Base-by-base conservation (phyloP, 1,139 yeast species). In the Pichia kudriavzevii region DNA sequence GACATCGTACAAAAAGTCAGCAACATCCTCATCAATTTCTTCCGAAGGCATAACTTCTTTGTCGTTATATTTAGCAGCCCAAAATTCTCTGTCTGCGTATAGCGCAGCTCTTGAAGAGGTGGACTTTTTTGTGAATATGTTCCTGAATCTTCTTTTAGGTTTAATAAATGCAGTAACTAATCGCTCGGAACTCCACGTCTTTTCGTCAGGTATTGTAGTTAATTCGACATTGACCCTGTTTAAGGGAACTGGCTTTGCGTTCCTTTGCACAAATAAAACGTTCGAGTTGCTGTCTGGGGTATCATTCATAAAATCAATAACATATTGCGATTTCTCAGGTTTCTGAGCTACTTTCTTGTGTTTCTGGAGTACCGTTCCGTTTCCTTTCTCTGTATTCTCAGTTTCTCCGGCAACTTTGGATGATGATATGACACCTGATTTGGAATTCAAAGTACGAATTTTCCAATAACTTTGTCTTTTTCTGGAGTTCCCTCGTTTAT, bases 121-220 rank as follows among this genome's bases (percentile, higher is more conserved):
- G 12, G 40, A 28, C 11, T 43, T 33, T 3, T 37, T 40, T 5
- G 16, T 25, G 21, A 40, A 41, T 9, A 41, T 34, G 11, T 34
- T 35, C 10, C 33, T 27, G 5, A 39, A 41, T 9, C 31, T 39
- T n/a, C 45, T 23, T 11, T 42, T 42, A 7, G 94, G 93, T 53
- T 82, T 83, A 35, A 79, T 61, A 52, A 85, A 83, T 21, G 84
- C 62, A 41, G 71, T 72, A 12, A 83, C 72, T 36, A 88, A 67
- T 43, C 75, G 69, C 31, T 73, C 72, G 1, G 95, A 78, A 11
- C 79, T 71, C 56, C 82, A 85, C 44, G 73, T 78, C 40, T 73
- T 69, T 55, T 85, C 95, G 47, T 72, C 81, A 0, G 95, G 95
- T 13, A 88, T 58, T 24, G 75, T 59, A 43, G 75, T 66, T 11